Conservation (phyloP, 768 basidiomycete species). For the Suillus plorans region DNA sequence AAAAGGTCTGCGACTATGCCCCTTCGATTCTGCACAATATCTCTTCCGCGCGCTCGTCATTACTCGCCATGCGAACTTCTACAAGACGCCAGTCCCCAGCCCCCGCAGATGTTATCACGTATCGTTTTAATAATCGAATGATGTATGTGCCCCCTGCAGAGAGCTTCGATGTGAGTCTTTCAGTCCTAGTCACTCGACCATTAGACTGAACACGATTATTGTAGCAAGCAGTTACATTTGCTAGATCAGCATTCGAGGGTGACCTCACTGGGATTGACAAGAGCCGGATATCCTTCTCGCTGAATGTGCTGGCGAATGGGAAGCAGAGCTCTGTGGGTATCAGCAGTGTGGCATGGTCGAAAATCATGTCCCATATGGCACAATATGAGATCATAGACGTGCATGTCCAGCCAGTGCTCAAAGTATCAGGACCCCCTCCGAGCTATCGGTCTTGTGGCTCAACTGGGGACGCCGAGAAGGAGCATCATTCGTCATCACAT, state of each 20-base stretch:
- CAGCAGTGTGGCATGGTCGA: slow-evolving; percentile 51
- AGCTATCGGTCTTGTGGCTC: slow-evolving; percentile 28
- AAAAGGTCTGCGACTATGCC: background rate
- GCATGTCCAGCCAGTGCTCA: slow-evolving; percentile 34
- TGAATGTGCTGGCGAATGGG: slow-evolving; percentile 34
- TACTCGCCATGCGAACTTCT: background rate
- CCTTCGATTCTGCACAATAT: background rate
- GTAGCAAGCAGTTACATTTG: slow-evolving; percentile 51
- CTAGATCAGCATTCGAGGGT: slow-evolving; percentile 48
- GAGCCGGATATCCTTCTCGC: slow-evolving; percentile 44
- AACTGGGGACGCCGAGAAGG: slow-evolving; percentile 17
- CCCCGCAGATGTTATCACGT: slow-evolving; percentile 47
- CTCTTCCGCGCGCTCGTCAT: background rate
- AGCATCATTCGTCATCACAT: background rate
- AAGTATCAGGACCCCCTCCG: slow-evolving; percentile 35
- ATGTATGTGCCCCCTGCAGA: slow-evolving; percentile 50
- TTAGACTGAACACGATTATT: background rate
- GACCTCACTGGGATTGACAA: slow-evolving; percentile 36
- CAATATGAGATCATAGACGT: slow-evolving; percentile 52
- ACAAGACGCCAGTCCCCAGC: slow-evolving; percentile 22
- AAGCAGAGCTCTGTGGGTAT: slow-evolving; percentile 43
- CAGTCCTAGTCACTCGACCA: background rate
- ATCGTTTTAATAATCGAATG: slow-evolving; percentile 41
- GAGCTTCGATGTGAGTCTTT: slow-evolving; percentile 40
- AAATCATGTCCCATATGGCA: slow-evolving; percentile 38